A percentile compares a stretch with the other conserved stretches of the same genome.
Conservation (phyloP, 2,329 filamentous ascomycete genomes). For the Calycina marina region DNA sequence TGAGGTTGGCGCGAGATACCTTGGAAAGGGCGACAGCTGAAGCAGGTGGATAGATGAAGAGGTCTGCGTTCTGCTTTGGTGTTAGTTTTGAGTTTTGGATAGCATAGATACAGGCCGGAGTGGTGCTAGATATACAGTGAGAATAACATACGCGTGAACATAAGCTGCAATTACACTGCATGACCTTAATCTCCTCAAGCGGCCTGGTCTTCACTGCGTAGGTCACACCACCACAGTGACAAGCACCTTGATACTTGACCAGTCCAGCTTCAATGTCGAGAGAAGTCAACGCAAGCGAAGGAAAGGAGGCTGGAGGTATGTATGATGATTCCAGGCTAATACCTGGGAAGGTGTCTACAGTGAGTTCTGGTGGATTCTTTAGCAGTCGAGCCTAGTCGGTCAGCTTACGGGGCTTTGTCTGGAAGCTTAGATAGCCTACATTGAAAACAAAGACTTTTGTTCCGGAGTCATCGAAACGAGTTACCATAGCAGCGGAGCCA, state of each 20-base stretch:
- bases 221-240: background rate
- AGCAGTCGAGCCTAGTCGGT: background rate
- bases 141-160: conserved; percentile 10
- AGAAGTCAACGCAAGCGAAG: background rate
- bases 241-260: background rate
- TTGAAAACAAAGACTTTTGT: background rate
- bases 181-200: conserved; percentile 7
- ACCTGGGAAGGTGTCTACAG: background rate
- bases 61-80: conserved; percentile 9
- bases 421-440: background rate
- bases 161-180: conserved; percentile 12
- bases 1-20: conserved; percentile 6
- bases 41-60: conserved; percentile 11
- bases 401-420: background rate
- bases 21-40: conserved; percentile 5
- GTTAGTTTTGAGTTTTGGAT: too few species aligned
- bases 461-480: background rate
- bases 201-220: conserved; percentile 8
- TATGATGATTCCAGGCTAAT: background rate
- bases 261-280: background rate
- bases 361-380: background rate
- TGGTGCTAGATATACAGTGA: too few species aligned
- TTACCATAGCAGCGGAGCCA: background rate
- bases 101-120: too few species aligned
- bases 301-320: background rate